These are phyloP conservation scores for Blastobotrys robertii DNA, from an alignment of 805 yeast genomes.

Conservation along the genomic window DNA sequence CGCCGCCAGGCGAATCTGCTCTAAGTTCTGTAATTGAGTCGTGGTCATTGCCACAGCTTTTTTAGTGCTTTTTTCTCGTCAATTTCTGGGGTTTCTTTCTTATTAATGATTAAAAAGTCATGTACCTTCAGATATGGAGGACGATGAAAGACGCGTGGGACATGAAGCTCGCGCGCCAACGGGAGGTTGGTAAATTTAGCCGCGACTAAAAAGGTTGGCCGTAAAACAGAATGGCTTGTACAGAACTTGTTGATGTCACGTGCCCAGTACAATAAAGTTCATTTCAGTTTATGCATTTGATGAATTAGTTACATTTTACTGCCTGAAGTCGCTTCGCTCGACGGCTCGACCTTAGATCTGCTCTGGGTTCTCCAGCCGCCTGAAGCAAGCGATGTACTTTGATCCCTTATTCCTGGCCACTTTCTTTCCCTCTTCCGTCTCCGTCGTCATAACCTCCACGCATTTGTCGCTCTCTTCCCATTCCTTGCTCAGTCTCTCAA, in stretches of 20 bases:
- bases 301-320: neutral
- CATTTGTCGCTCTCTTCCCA: slow-evolving; percentile 78
- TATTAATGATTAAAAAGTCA: neutral
- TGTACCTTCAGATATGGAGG: too few relatives aligned
- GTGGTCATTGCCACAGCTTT: neutral
- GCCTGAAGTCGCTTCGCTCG: neutral
- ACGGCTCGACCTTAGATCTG: neutral
- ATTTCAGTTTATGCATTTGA: too few relatives aligned
- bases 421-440: slow-evolving; percentile 98
- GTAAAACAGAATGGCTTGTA: too few relatives aligned
- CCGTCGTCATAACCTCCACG: slow-evolving; percentile 75
- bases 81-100: neutral
- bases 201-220: too few relatives aligned
- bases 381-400: slow-evolving; percentile 83
- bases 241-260: too few relatives aligned
- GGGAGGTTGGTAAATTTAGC: too few relatives aligned
- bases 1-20: slow-evolving; percentile 13
- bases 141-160: too few relatives aligned
- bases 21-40: slow-evolving; percentile 2
- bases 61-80: neutral
- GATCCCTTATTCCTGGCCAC: slow-evolving; percentile 83
- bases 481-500: slow-evolving; percentile 65
- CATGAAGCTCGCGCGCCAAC: too few relatives aligned
- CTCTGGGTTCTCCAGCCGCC: slow-evolving; percentile 35
- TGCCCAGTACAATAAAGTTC: too few relatives aligned